Evolutionary conservation across 1,284 basidiomycete species (phyloP).

Genomic region (Papiliotrema laurentii): DNA sequence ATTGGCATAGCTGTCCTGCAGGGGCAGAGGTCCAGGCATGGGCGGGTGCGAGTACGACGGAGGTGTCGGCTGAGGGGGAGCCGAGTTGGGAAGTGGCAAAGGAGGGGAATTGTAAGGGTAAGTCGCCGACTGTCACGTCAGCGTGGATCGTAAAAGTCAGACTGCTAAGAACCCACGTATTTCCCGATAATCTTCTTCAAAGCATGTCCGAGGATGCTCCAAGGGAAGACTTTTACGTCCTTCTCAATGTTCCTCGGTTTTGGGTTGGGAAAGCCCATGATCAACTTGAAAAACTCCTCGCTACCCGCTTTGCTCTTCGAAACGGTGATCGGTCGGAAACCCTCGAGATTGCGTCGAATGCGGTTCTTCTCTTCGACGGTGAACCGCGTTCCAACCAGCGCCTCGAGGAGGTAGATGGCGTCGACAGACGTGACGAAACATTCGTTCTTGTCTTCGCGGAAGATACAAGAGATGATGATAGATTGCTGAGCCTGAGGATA

Average conservation of each 20-base stretch:
- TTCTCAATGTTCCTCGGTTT: conserved; percentile 97
- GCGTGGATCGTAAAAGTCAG: background rate
- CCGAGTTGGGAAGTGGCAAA: background rate
- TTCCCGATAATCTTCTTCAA: conserved; percentile 89
- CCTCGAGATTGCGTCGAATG: conserved; percentile 88
- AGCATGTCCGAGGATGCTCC: conserved; percentile 72
- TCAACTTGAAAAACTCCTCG: conserved; percentile 82
- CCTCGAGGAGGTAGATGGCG: conserved; percentile 86
- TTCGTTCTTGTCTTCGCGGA: conserved; percentile 67
- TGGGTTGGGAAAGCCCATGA: conserved; percentile 92
- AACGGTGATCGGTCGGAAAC: conserved; percentile 82
- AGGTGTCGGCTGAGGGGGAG: conserved; percentile 5
- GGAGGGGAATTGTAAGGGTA: conserved; percentile 10
- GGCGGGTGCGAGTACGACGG: conserved; percentile 3
- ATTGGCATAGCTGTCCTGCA: background rate
- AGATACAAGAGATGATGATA: conserved; percentile 76
- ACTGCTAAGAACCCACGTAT: conserved; percentile 63
- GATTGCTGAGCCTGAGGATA: conserved; percentile 47
- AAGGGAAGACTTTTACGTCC: conserved; percentile 96
- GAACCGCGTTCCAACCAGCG: conserved; percentile 75
- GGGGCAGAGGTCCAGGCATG: conserved; percentile 5
- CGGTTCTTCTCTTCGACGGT: conserved; percentile 95
- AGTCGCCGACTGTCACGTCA: conserved; percentile 24
- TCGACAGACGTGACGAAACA: conserved; percentile 93
- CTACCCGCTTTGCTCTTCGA: conserved; percentile 76